Evolutionary conservation across 257 asterid genomes (phyloP).

Genomic region (Capsicum baccatum): DNA sequence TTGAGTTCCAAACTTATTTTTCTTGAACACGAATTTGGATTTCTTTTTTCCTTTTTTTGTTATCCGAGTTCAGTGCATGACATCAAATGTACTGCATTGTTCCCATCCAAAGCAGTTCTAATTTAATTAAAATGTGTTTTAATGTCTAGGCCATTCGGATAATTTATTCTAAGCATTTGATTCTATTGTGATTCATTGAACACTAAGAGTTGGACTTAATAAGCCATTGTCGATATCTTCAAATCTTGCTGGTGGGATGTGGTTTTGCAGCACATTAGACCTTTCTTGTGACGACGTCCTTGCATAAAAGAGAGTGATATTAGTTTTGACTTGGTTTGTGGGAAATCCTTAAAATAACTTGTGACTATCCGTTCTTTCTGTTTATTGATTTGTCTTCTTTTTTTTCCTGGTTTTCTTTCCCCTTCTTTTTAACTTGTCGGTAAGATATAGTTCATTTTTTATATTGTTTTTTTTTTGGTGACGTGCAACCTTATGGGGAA

Average conservation of each 20-base stretch:
- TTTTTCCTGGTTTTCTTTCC: neutral
- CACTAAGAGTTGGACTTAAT: constrained; percentile 8
- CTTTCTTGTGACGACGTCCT: neutral
- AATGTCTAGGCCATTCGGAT: neutral
- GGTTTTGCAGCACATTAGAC: neutral
- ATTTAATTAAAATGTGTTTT: neutral
- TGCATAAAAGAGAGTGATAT: neutral
- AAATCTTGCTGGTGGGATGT: constrained; percentile 3
- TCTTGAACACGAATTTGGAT: neutral
- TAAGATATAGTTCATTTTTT: neutral
- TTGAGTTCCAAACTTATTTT: neutral
- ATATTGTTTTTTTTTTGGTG: neutral
- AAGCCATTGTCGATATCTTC: neutral
- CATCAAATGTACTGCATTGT: neutral
- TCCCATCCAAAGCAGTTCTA: constrained; percentile 16
- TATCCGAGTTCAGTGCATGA: neutral
- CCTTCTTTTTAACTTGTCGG: constrained; percentile 6
- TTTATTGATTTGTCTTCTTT: constrained; percentile 11
- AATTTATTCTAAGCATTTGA: constrained; percentile 2
- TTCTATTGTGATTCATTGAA: neutral
- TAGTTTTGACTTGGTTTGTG: neutral
- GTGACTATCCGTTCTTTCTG: constrained; percentile 11
- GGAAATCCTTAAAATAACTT: neutral
- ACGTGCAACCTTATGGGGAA: neutral
- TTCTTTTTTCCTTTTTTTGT: neutral